Conservation (phyloP, 225 moss, liverwort and hornwort genomes). For the Anthoceros angustus region DNA sequence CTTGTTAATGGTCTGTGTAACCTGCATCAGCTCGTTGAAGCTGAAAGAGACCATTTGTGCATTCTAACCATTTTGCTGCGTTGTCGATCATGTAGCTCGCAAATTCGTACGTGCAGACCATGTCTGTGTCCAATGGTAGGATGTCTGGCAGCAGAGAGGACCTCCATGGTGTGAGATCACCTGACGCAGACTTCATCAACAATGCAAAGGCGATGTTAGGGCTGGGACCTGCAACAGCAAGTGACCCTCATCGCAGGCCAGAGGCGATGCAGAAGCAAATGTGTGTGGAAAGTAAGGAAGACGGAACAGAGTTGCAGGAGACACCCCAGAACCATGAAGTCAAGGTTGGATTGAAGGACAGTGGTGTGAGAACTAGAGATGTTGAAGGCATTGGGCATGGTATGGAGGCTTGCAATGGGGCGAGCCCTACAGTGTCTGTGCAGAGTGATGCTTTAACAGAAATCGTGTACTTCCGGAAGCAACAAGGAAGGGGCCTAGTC, state of each 20-base stretch:
- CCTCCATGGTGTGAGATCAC: not conserved
- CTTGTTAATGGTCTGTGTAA: too few species aligned
- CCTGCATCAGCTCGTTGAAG: too few species aligned
- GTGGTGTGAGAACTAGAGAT: not conserved
- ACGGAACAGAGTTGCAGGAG: not conserved
- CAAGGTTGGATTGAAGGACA: not conserved
- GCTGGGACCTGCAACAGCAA: not conserved
- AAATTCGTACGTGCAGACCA: too few species aligned
- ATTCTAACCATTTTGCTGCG: too few species aligned
- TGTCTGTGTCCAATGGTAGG: too few species aligned
- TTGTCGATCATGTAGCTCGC: too few species aligned
- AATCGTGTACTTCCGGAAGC: not conserved
- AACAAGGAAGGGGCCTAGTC: too few species aligned
- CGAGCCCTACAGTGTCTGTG: not conserved
- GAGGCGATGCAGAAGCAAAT: not conserved
- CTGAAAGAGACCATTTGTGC: too few species aligned
- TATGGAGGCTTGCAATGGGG: not conserved
- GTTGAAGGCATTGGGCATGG: not conserved
- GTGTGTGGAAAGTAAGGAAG: slow-evolving; percentile 1
- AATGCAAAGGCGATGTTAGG: not conserved
- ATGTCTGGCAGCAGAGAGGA: too few species aligned
- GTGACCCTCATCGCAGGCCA: not conserved
- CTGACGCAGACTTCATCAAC: not conserved
- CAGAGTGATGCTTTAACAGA: not conserved
- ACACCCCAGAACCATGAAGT: not conserved